Conservation (phyloP, 306 rosid species). For the Alnus rubra region DNA sequence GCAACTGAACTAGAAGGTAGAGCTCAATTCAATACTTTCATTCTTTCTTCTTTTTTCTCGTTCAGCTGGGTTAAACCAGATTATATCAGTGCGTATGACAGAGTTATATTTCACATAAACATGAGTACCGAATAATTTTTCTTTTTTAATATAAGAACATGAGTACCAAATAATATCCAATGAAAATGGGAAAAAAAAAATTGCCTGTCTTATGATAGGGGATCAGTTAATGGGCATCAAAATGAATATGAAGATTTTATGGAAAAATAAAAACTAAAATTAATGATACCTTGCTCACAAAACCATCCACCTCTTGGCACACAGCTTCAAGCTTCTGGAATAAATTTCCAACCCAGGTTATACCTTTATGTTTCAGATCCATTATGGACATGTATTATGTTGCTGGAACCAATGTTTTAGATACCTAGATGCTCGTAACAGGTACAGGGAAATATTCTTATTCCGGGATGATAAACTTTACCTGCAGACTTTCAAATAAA, state of each 20-base stretch:
- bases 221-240: not conserved
- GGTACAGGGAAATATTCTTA: not conserved
- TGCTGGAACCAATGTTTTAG: constrained; percentile 6
- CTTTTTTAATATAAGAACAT: too few relatives aligned
- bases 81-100: not conserved
- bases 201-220: constrained; percentile 8
- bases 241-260: not conserved
- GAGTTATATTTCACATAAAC: not conserved
- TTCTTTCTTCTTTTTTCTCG: not conserved
- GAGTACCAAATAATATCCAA: not conserved
- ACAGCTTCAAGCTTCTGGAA: constrained; percentile 82
- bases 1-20: not conserved
- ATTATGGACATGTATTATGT: constrained; percentile 31
- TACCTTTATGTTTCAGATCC: constrained; percentile 56
- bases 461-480: constrained; percentile 19
- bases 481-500: constrained; percentile 29
- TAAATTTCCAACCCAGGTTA: constrained; percentile 71
- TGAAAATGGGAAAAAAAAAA: not conserved
- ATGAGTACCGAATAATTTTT: not conserved
- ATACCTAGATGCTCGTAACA: constrained; percentile 12
- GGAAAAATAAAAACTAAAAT: not conserved
- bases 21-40: not conserved
- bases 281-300: constrained; percentile 60
- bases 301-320: constrained; percentile 76
- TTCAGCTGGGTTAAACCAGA: not conserved